These are phyloP conservation scores for Leishmania major DNA, from an alignment of 208 protist species.

Conservation along the genomic window DNA sequence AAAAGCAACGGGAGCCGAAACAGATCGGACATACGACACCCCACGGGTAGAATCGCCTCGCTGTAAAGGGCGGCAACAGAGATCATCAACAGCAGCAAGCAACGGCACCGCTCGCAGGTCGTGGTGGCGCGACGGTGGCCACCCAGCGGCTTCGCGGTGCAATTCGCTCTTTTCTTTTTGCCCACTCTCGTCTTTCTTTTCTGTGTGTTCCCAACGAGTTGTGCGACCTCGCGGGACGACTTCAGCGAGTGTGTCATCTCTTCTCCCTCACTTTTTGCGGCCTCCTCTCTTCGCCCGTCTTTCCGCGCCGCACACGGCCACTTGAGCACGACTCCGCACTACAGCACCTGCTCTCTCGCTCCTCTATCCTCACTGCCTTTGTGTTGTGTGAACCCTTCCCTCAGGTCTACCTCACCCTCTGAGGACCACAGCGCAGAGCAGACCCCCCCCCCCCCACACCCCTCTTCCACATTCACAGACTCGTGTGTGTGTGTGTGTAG, in stretches of 20 bases:
- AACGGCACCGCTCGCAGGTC: background rate
- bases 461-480: background rate
- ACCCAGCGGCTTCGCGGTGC: too few relatives aligned
- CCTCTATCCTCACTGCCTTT: background rate
- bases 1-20: background rate
- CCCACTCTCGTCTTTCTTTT: background rate
- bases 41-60: background rate
- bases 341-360: background rate
- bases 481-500: background rate
- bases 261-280: background rate
- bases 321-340: background rate
- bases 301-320: background rate
- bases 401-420: background rate
- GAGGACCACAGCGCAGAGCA: background rate
- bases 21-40: background rate
- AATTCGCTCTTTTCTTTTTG: slow-evolving; percentile 19
- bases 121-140: background rate
- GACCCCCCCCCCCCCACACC: background rate
- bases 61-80: background rate
- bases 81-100: background rate
- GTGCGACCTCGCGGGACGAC: background rate
- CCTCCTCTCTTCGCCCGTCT: background rate
- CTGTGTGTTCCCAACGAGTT: background rate
- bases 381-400: background rate
- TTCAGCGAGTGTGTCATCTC: background rate